These are phyloP conservation scores for Exophiala phaeomuriformis DNA, from an alignment of 2,329 filamentous ascomycete genomes.

Conservation along the genomic window DNA sequence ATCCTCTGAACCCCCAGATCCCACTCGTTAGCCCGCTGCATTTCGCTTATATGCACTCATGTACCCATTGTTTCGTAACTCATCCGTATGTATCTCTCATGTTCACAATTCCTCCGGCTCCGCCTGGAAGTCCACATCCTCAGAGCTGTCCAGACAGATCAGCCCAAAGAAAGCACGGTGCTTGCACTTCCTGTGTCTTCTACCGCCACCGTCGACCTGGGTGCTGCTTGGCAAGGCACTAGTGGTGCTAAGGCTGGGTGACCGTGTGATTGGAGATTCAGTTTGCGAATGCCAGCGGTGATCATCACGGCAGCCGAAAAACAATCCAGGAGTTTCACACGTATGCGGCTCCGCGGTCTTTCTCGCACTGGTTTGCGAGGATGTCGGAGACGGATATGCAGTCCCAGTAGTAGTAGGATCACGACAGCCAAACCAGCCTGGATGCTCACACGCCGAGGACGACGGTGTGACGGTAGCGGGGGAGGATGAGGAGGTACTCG, in stretches of 20 bases:
- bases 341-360: slow-evolving; percentile 17
- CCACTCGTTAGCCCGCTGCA: neutral
- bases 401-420: slow-evolving; percentile 31
- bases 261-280: slow-evolving; percentile 5
- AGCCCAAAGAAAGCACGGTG: slow-evolving; percentile 28
- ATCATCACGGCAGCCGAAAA: slow-evolving; percentile 50
- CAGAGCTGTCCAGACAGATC: slow-evolving; percentile 25
- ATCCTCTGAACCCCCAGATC: neutral
- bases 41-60: neutral
- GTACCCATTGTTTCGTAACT: neutral
- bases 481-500: slow-evolving; percentile 25
- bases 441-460: slow-evolving; percentile 33
- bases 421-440: slow-evolving; percentile 37
- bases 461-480: slow-evolving; percentile 27
- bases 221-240: slow-evolving; percentile 27
- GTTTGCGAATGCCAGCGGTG: neutral
- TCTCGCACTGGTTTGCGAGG: slow-evolving; percentile 14
- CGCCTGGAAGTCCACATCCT: slow-evolving; percentile 7
- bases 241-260: slow-evolving; percentile 28
- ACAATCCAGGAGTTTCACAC: slow-evolving; percentile 49
- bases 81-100: neutral
- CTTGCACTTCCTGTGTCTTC: slow-evolving; percentile 23
- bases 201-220: neutral
- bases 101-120: slow-evolving; percentile 11
- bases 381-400: slow-evolving; percentile 15